Evolutionary conservation across 768 basidiomycete genomes (phyloP), one percentile per base, ranked within the genome.

Genomic region (Lactarius sanguifluus): DNA sequence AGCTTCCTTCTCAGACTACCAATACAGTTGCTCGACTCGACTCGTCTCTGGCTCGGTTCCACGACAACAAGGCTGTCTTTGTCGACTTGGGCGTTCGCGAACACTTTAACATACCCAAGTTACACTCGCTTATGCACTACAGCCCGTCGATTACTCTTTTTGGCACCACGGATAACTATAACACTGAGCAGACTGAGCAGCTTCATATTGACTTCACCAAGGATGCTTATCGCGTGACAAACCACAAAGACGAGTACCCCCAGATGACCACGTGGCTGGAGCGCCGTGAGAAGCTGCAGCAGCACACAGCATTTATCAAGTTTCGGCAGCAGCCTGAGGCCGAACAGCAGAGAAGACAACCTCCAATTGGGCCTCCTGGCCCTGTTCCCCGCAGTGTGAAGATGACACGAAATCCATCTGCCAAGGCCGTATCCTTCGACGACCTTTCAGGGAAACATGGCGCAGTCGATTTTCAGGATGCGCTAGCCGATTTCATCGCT

Each of bases 231-330:
- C n/a, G n/a, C n/a, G n/a, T n/a, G n/a, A n/a, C n/a, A n/a, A n/a
- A n/a, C n/a, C n/a, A n/a, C n/a, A n/a, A n/a, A n/a, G n/a, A n/a
- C n/a, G n/a, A n/a, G 20, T 62, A 50, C 34, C 23, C 30, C 9
- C 61, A 62, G 18, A 62, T 62, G 61, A 62, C 61, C 9, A 7
- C 50, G 3, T 62, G 61, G 62, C 5, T 63, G 12, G 50, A 63
- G 25, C 55, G 36, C 2, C 54, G 12, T 8, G 54, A 63, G 55
- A 63, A 57, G 62, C 10, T 63, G 7, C 32, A 28, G 3, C 36
- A 43, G 15, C 62, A 63, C 18, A 23, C 32, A n/a, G n/a, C n/a
- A 1, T 57, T 57, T 34, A 56, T 63, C 36, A 20, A 30, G 18
- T 63, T 54, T 54, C 50, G 36, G 25, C 52, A 54, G 52, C 52